Conservation (phyloP, 225 moss, liverwort and hornwort genomes). For the Antitrichia curtipendula region DNA sequence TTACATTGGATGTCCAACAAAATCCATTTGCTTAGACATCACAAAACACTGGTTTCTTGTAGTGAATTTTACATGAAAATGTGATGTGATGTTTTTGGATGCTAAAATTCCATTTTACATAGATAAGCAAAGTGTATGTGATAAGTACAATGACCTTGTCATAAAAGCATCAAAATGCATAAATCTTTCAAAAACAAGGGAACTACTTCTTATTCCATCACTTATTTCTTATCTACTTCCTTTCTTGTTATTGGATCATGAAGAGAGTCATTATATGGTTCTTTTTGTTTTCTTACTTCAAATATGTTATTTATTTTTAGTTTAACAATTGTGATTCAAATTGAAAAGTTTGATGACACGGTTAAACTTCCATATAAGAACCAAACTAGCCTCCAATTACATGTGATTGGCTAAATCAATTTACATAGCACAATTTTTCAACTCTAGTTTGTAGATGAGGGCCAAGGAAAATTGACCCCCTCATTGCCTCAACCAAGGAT, state of each 20-base stretch:
- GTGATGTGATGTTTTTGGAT: background rate
- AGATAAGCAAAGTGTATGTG: no score
- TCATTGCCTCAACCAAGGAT: no score
- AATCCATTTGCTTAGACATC: no score
- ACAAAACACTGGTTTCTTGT: no score
- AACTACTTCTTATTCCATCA: background rate
- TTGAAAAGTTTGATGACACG: rapidly evolving
- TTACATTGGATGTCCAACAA: no score
- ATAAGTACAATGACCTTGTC: no score
- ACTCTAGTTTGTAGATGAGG: no score
- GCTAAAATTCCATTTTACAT: background rate
- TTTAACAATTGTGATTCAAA: background rate
- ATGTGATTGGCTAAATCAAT: background rate
- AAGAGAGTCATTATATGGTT: background rate
- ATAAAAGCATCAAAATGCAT: background rate
- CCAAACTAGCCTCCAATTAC: background rate
- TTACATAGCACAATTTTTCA: background rate
- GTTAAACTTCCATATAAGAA: background rate
- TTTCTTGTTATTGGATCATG: background rate
- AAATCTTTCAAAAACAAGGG: background rate
- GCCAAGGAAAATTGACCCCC: no score
- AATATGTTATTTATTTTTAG: background rate
- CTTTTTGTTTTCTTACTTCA: background rate
- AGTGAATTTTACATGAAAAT: background rate
- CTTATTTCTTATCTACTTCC: background rate